These are phyloP conservation scores for Nigrospora oryzae DNA, from an alignment of 2,329 filamentous ascomycete genomes.

Conservation along the genomic window DNA sequence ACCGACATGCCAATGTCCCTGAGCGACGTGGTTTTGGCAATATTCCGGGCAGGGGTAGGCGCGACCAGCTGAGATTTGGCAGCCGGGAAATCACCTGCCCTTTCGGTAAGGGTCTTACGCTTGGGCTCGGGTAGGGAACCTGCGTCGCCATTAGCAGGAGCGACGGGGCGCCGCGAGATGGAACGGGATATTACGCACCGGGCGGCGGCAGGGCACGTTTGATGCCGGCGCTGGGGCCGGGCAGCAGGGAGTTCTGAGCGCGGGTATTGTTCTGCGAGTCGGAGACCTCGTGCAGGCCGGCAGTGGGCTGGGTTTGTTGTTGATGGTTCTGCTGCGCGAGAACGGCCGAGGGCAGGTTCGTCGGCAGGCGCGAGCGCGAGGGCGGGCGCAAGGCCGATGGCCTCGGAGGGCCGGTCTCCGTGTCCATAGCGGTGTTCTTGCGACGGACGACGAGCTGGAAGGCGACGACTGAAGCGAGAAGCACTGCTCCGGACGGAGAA, in stretches of 20 bases:
- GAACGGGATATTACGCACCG: slow-evolving; percentile 21
- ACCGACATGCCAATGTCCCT: slow-evolving; percentile 15
- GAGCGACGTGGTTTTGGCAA: slow-evolving; percentile 36
- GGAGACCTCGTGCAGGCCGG: slow-evolving; percentile 42
- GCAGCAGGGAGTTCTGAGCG: slow-evolving; percentile 30
- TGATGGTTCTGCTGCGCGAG: slow-evolving; percentile 8
- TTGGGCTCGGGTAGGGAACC: slow-evolving; percentile 49
- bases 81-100: slow-evolving; percentile 40
- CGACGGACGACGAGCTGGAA: slow-evolving; percentile 16
- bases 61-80: slow-evolving; percentile 29
- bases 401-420: slow-evolving; percentile 4
- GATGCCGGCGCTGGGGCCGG: slow-evolving; percentile 28
- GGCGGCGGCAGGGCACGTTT: slow-evolving; percentile 44
- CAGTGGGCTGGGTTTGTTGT: slow-evolving; percentile 2
- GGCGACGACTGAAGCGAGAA: slow-evolving; percentile 25
- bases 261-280: slow-evolving; percentile 55
- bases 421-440: slow-evolving; percentile 25
- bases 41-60: slow-evolving; percentile 29
- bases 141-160: slow-evolving; percentile 18
- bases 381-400: slow-evolving; percentile 5
- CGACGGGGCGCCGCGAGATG: neutral
- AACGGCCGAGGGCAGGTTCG: slow-evolving; percentile 9
- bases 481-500: slow-evolving; percentile 24
- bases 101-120: slow-evolving; percentile 48
- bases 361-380: neutral